Evolutionary conservation across 306 rosid species (phyloP).

Genomic region (Acacia confusa): DNA sequence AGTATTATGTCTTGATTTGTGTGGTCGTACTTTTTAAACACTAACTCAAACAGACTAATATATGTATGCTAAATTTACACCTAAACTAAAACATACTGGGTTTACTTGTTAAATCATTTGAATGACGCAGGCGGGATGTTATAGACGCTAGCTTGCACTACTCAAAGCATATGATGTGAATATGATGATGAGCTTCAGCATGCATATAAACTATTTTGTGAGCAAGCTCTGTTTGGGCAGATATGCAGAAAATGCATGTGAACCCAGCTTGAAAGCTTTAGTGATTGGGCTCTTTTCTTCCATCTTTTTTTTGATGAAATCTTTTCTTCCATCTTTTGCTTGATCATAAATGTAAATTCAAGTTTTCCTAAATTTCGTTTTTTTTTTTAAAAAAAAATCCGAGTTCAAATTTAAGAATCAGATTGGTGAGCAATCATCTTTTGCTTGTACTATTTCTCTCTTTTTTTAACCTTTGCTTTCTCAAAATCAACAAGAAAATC

Average conservation of each 20-base stretch:
- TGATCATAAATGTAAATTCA: slow-evolving; percentile 29
- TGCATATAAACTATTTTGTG: not conserved
- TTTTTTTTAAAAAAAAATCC: not conserved
- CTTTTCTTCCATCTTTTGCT: not conserved
- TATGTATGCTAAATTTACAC: not conserved
- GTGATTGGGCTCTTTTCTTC: not conserved
- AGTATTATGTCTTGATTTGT: no score
- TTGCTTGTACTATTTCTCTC: not conserved
- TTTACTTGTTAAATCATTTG: slow-evolving; percentile 11
- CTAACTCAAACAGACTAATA: no score
- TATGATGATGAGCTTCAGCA: not conserved
- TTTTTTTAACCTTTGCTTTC: not conserved
- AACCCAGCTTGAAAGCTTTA: not conserved
- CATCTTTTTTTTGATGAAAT: not conserved
- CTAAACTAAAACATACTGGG: not conserved
- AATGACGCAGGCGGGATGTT: slow-evolving; percentile 44
- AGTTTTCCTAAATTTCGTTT: not conserved
- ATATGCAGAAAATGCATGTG: not conserved
- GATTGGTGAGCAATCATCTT: slow-evolving; percentile 22
- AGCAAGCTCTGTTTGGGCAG: slow-evolving; percentile 16
- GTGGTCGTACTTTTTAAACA: no score
- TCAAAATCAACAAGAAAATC: not conserved
- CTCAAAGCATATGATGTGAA: not conserved
- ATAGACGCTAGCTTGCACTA: slow-evolving; percentile 31
- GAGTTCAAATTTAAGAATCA: slow-evolving; percentile 29